Conservation (phyloP, 2,329 filamentous ascomycete species). For the Fusarium neocosmosporiellum region DNA sequence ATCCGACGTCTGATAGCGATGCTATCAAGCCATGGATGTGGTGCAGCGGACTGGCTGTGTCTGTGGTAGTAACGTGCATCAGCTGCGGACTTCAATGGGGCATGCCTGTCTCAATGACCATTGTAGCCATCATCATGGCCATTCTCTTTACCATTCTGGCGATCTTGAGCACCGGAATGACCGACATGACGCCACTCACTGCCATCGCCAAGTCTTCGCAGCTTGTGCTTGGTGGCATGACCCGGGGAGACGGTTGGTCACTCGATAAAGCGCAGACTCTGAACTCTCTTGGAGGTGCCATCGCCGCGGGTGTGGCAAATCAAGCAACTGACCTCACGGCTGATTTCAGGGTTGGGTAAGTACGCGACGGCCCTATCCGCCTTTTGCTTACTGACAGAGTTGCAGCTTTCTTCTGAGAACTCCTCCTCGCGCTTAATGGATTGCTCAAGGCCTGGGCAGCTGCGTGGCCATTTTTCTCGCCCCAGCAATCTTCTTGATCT, state of each 20-base stretch:
- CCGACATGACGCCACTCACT: not conserved
- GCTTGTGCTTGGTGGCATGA: not conserved
- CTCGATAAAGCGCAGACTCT: not conserved
- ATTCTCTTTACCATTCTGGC: not conserved
- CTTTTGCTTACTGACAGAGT: too few species aligned
- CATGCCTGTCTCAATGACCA: not conserved
- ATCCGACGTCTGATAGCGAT: too few species aligned
- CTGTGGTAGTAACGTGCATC: not conserved
- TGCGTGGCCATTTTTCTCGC: not conserved
- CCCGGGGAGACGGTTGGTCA: not conserved
- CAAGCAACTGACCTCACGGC: not conserved
- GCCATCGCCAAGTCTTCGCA: not conserved
- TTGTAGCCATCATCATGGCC: not conserved
- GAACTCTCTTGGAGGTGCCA: not conserved
- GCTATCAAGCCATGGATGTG: not conserved
- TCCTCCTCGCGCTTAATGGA: not conserved
- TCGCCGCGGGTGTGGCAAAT: not conserved
- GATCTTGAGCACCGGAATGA: not conserved
- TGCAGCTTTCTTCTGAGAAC: not conserved
- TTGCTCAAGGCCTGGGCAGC: not conserved
- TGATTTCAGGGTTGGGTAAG: not conserved
- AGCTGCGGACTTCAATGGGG: not conserved
- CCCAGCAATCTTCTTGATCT: not conserved
- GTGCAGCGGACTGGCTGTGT: not conserved
- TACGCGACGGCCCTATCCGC: too few species aligned